Percentiles rank a stretch among this genome's conserved stretches.
Evolutionary conservation across 2,329 filamentous ascomycete species (phyloP).

Genomic region (Colletotrichum spaethianum): DNA sequence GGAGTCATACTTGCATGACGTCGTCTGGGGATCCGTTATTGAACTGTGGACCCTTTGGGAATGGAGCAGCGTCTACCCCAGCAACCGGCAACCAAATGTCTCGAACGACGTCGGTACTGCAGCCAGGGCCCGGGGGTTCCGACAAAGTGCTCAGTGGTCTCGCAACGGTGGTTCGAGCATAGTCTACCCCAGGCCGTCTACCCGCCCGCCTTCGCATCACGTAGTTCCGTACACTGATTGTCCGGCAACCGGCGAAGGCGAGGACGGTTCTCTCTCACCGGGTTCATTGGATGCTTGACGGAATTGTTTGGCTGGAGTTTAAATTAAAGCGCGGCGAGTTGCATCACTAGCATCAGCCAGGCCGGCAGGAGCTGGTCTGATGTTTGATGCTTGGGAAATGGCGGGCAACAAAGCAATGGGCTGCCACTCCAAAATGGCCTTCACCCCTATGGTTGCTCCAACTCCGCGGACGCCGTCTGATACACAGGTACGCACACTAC

Average conservation of each 20-base stretch:
- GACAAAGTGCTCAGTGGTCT: slow-evolving; percentile 14
- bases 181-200: background rate
- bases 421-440: background rate
- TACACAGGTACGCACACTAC: background rate
- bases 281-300: background rate
- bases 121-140: slow-evolving; percentile 26
- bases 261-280: background rate
- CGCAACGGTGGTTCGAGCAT: slow-evolving; percentile 11
- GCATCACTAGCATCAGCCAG: slow-evolving; percentile 22
- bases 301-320: background rate
- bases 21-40: slow-evolving; percentile 38
- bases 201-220: background rate
- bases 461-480: background rate
- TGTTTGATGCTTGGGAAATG: slow-evolving; percentile 24
- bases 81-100: slow-evolving; percentile 32
- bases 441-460: background rate
- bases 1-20: slow-evolving; percentile 39
- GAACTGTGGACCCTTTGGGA: slow-evolving; percentile 7
- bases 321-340: slow-evolving; percentile 26
- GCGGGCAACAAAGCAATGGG: slow-evolving; percentile 13
- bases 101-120: slow-evolving; percentile 27
- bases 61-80: slow-evolving; percentile 37
- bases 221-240: slow-evolving; percentile 1
- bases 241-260: background rate
- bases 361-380: slow-evolving; percentile 26